phyloP scores from a whole-genome alignment of 495 filamentous ascomycete genomes.

The Lasiosphaeria miniovina region DNA sequence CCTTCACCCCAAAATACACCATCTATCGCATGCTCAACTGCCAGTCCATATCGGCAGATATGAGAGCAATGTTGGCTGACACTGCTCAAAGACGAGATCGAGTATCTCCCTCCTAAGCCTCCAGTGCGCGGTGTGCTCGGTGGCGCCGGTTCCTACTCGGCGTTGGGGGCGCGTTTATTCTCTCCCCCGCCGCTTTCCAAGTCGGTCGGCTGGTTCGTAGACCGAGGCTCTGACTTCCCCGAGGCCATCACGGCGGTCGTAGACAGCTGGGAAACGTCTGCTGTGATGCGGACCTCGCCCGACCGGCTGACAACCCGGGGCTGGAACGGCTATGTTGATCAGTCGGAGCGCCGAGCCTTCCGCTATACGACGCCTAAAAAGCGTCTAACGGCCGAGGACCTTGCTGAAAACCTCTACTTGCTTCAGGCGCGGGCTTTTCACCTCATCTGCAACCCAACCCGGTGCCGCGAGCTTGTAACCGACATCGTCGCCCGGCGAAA shows the following conservation, averaged over 20 bases:
- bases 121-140: slow-evolving; percentile 71
- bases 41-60: background rate
- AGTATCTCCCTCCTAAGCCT: slow-evolving; percentile 62
- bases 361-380: slow-evolving; percentile 84
- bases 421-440: slow-evolving; percentile 76
- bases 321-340: slow-evolving; percentile 77
- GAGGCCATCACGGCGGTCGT: slow-evolving; percentile 58
- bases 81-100: slow-evolving; percentile 74
- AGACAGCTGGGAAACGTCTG: slow-evolving; percentile 68
- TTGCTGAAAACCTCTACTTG: slow-evolving; percentile 44
- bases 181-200: slow-evolving; percentile 58
- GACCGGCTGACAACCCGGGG: slow-evolving; percentile 77
- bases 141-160: slow-evolving; percentile 81
- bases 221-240: slow-evolving; percentile 86
- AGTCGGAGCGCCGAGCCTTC: slow-evolving; percentile 62
- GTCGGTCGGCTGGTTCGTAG: slow-evolving; percentile 83
- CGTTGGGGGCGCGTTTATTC: slow-evolving; percentile 85
- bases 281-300: slow-evolving; percentile 62
- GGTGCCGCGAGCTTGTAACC: slow-evolving; percentile 66
- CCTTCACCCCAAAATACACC: background rate
- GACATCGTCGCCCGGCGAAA: slow-evolving; percentile 17
- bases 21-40: background rate
- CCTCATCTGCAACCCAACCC: slow-evolving; percentile 74
- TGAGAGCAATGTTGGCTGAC: slow-evolving; percentile 16
- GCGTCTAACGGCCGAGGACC: slow-evolving; percentile 56